phyloP scores from a whole-genome alignment of 2,329 filamentous ascomycete species.

The Neofusicoccum laricinum region DNA sequence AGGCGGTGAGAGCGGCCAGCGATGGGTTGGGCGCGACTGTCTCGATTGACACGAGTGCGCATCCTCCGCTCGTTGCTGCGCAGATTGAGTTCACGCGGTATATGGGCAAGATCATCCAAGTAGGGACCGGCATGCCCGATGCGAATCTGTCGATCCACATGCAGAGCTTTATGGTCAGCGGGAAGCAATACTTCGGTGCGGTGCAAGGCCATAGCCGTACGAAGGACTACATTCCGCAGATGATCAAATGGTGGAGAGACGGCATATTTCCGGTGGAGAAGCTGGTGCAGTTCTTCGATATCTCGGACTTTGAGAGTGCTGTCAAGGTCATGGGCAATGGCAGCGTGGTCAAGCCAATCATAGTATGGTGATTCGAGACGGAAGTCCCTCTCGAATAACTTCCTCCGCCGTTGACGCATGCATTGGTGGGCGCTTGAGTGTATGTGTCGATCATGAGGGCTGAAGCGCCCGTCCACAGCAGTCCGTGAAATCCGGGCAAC shows the following conservation, averaged over 20 bases:
- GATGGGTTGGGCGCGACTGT: constrained; percentile 38
- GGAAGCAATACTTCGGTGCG: constrained; percentile 49
- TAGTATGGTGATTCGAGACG: constrained; percentile 1
- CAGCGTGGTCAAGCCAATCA: constrained; percentile 11
- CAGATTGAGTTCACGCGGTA: constrained; percentile 43
- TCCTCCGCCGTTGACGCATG: too few relatives aligned
- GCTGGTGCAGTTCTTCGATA: constrained; percentile 10
- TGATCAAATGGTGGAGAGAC: constrained; percentile 9
- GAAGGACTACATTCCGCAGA: constrained; percentile 12
- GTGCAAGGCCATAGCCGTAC: constrained; percentile 44
- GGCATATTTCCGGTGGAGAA: constrained; percentile 13
- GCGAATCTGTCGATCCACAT: constrained; percentile 41
- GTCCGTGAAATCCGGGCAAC: too few relatives aligned
- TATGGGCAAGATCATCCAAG: constrained; percentile 48
- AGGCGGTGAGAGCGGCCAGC: constrained; percentile 32
- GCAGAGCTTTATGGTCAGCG: constrained; percentile 48
- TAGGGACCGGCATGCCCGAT: constrained; percentile 45
- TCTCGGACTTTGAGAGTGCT: constrained; percentile 1
- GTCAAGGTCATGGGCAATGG: constrained; percentile 8
- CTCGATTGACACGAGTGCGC: constrained; percentile 50
- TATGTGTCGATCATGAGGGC: too few relatives aligned
- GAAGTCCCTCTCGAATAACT: not conserved
- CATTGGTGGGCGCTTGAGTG: too few relatives aligned
- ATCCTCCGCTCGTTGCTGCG: constrained; percentile 39
- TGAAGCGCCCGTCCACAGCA: too few relatives aligned